These are phyloP conservation scores for Bauhinia variegata DNA, from an alignment of 306 rosid genomes.

Conservation along the genomic window DNA sequence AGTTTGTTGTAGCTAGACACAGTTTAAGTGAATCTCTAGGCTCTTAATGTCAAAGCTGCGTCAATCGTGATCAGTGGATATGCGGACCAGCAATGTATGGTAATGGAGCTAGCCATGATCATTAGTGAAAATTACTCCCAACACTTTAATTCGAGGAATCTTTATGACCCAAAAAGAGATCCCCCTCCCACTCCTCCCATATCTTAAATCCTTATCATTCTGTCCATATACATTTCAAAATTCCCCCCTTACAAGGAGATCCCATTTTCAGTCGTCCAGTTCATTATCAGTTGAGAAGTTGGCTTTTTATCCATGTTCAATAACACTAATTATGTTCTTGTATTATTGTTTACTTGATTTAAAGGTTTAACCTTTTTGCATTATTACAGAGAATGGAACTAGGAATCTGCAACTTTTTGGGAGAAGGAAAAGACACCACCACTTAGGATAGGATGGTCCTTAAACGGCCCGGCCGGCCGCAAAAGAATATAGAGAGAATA, in stretches of 20 bases:
- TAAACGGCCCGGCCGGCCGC: conserved; percentile 22
- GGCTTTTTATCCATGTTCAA: conserved; percentile 4
- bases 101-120: conserved; percentile 56
- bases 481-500: conserved; percentile 38
- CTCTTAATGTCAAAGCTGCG: conserved; percentile 47
- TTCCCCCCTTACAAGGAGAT: conserved; percentile 29
- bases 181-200: conserved; percentile 29
- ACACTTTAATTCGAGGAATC: conserved; percentile 60
- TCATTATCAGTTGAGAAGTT: conserved; percentile 40
- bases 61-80: conserved; percentile 41
- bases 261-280: conserved; percentile 50
- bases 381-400: conserved; percentile 23
- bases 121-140: too few relatives aligned
- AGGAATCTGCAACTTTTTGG: conserved; percentile 43
- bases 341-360: background rate
- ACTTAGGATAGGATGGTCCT: conserved; percentile 46
- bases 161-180: conserved; percentile 43
- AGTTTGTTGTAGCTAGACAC: conserved; percentile 9
- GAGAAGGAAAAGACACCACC: conserved; percentile 33
- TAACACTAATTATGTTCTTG: background rate
- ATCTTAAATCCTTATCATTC: conserved; percentile 56
- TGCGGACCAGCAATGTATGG: conserved; percentile 39
- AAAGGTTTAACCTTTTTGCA: conserved; percentile 14
- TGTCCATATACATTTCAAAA: conserved; percentile 46
- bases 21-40: conserved; percentile 31